These are phyloP conservation scores for Plasmopara halstedii DNA, from an alignment of 352 stramenopile species.

Conservation along the genomic window DNA sequence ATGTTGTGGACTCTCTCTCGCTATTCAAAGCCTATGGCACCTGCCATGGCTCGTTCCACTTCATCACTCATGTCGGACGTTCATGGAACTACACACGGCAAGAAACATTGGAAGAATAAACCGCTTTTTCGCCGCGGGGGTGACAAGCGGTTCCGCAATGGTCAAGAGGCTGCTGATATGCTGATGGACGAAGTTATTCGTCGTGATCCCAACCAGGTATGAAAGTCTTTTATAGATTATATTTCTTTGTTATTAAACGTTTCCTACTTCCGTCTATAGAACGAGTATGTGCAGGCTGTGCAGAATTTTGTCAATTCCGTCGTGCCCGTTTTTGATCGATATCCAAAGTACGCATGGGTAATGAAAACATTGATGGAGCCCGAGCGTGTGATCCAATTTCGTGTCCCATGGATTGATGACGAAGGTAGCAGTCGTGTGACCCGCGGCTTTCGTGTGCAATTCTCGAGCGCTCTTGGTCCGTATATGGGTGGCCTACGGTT, in stretches of 20 bases:
- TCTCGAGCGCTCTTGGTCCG: slow-evolving; percentile 84
- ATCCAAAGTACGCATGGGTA: slow-evolving; percentile 86
- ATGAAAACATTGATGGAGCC: slow-evolving; percentile 94
- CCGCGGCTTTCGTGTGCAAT: slow-evolving; percentile 96
- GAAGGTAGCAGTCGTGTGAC: slow-evolving; percentile 92
- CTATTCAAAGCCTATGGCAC: slow-evolving; percentile 12
- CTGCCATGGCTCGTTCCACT: slow-evolving; percentile 20
- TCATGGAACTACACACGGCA: slow-evolving; percentile 80
- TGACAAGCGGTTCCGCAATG: slow-evolving; percentile 94
- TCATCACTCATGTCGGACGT: slow-evolving; percentile 84
- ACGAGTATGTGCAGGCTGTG: slow-evolving; percentile 61
- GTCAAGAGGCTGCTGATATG: slow-evolving; percentile 93
- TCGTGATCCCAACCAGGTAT: slow-evolving; percentile 68
- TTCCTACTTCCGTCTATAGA: slow-evolving; percentile 5
- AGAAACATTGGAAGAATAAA: slow-evolving; percentile 95
- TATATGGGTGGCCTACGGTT: slow-evolving; percentile 97
- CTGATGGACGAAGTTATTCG: slow-evolving; percentile 76
- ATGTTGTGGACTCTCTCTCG: slow-evolving; percentile 27
- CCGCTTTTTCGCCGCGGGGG: slow-evolving; percentile 94
- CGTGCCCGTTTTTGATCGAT: slow-evolving; percentile 79
- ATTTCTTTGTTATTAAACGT: slow-evolving; percentile 5
- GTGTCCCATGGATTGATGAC: slow-evolving; percentile 96
- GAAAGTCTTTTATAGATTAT: slow-evolving; percentile 1
- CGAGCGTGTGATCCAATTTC: slow-evolving; percentile 93
- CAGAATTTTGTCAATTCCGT: slow-evolving; percentile 77